These are phyloP conservation scores for Nematocida sp. DNA, from an alignment of 371 early-diverging fungal species.

Conservation along the genomic window DNA sequence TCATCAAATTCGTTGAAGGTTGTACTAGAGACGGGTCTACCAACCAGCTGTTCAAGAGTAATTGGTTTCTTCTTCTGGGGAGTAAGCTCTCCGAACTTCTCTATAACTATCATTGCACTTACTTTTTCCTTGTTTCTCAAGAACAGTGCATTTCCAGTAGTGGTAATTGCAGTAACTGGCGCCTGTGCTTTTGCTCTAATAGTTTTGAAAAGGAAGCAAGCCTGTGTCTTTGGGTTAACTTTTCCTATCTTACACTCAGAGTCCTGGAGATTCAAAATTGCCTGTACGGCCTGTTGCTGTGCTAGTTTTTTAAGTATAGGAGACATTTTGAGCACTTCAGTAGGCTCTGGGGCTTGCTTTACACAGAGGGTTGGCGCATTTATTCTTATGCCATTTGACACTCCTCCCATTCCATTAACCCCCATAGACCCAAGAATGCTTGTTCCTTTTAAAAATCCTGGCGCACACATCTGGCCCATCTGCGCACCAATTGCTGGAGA, in stretches of 20 bases:
- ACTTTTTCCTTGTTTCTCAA: slow-evolving; percentile 10
- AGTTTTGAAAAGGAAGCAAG: slow-evolving; percentile 35
- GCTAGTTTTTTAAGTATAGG: slow-evolving; percentile 13
- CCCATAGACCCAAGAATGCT: slow-evolving; percentile 25
- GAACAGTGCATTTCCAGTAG: slow-evolving; percentile 28
- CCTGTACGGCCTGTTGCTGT: background rate
- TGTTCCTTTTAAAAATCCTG: slow-evolving; percentile 27
- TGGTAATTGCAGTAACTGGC: slow-evolving; percentile 7
- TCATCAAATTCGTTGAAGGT: slow-evolving; percentile 52
- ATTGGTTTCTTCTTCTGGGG: background rate
- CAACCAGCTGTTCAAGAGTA: background rate
- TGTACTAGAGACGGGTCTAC: background rate
- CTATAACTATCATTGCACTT: slow-evolving; percentile 35
- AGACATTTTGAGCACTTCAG: background rate
- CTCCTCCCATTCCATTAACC: slow-evolving; percentile 43
- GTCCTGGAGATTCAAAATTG: slow-evolving; percentile 37
- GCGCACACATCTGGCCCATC: background rate
- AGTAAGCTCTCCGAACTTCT: slow-evolving; percentile 10
- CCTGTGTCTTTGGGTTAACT: slow-evolving; percentile 33
- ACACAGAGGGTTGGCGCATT: slow-evolving; percentile 44
- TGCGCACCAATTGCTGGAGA: background rate
- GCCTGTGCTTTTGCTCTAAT: slow-evolving; percentile 18
- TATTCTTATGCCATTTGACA: background rate
- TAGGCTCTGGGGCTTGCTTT: background rate
- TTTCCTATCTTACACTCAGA: slow-evolving; percentile 40